phyloP scores from a whole-genome alignment of 1,139 yeast genomes.

The Hyphopichia burtonii region DNA sequence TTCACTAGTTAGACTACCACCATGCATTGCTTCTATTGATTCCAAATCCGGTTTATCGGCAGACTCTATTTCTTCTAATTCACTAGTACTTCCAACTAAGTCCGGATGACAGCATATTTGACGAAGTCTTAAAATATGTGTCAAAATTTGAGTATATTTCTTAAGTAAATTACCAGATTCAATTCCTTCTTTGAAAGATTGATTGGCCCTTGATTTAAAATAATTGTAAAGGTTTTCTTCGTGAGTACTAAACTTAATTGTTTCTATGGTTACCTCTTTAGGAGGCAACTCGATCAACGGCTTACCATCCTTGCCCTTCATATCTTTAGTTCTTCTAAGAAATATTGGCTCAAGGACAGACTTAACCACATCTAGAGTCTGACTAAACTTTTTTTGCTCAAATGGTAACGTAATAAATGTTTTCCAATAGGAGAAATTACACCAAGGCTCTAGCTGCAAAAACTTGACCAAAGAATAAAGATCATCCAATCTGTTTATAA shows the following conservation, averaged over 20 bases:
- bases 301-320: conserved; percentile 73
- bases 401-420: conserved; percentile 84
- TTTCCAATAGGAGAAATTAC: conserved; percentile 83
- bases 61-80: conserved; percentile 37
- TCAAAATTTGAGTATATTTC: conserved; percentile 74
- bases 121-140: conserved; percentile 78
- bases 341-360: conserved; percentile 82
- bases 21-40: conserved; percentile 25
- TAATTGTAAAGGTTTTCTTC: conserved; percentile 70
- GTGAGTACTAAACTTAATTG: conserved; percentile 60
- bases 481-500: conserved; percentile 86
- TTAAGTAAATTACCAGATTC: conserved; percentile 69
- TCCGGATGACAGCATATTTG: conserved; percentile 88
- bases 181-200: conserved; percentile 62
- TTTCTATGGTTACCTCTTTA: conserved; percentile 70
- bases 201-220: conserved; percentile 68
- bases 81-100: conserved; percentile 48
- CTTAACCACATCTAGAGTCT: conserved; percentile 80
- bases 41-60: conserved; percentile 21
- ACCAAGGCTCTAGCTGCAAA: conserved; percentile 84
- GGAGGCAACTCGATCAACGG: conserved; percentile 77
- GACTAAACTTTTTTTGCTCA: conserved; percentile 65
- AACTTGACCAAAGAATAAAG: conserved; percentile 76
- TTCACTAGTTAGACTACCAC: conserved; percentile 10
- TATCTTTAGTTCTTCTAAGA: conserved; percentile 81